A percentile compares a stretch with the other conserved stretches of the same genome.
Conservation (phyloP, 2,329 filamentous ascomycete species). For the Neonectria ditissima region DNA sequence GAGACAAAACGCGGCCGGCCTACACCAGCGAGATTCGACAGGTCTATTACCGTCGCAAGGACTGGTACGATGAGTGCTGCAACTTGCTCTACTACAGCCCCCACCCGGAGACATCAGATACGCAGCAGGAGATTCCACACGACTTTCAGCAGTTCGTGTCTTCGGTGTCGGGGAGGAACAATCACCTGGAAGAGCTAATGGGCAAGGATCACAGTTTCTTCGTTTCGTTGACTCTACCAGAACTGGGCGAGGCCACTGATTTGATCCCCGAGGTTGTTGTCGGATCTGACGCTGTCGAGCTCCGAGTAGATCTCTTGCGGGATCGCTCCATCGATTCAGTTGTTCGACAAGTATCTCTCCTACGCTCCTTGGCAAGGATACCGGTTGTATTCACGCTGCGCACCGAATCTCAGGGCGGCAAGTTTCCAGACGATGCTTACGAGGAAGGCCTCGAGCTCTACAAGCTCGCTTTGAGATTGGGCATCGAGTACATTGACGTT, state of each 20-base stretch:
- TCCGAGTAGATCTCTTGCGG: conserved; percentile 90
- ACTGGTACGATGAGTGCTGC: conserved; percentile 92
- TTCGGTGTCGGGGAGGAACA: conserved; percentile 54
- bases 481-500: conserved; percentile 91
- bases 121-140: conserved; percentile 44
- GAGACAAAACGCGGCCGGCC: conserved; percentile 90
- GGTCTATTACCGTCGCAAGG: conserved; percentile 89
- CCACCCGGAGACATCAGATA: conserved; percentile 54
- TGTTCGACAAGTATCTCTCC: conserved; percentile 81
- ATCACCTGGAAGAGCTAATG: conserved; percentile 57
- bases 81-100: conserved; percentile 95
- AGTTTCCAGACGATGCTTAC: conserved; percentile 81
- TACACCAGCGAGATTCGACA: conserved; percentile 93
- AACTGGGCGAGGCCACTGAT: conserved; percentile 72
- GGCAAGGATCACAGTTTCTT: conserved; percentile 85
- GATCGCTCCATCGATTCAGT: conserved; percentile 83
- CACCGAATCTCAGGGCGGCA: conserved; percentile 86
- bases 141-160: conserved; percentile 56
- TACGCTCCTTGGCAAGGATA: conserved; percentile 77
- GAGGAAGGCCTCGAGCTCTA: conserved; percentile 82
- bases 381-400: conserved; percentile 95
- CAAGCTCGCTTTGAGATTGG: conserved; percentile 80
- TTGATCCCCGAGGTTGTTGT: conserved; percentile 79
- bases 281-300: conserved; percentile 91
- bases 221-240: conserved; percentile 87